Evolutionary conservation across 768 basidiomycete genomes (phyloP).

Genomic region (Suillus subluteus): DNA sequence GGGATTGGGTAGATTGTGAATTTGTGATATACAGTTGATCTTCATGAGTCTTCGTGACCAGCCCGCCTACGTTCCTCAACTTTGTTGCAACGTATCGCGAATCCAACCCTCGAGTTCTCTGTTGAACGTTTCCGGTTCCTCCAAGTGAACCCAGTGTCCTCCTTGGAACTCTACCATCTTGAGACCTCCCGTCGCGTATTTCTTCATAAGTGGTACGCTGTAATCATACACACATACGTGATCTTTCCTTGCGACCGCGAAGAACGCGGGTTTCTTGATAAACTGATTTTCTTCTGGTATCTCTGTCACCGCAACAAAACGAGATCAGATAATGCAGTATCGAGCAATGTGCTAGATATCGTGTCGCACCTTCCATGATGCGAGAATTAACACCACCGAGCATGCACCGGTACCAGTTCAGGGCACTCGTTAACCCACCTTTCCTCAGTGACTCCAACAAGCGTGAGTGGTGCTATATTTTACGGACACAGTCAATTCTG

Average conservation of each 20-base stretch:
- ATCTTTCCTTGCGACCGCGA: slow-evolving; percentile 40
- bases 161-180: slow-evolving; percentile 38
- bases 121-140: slow-evolving; percentile 39
- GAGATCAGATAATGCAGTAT: slow-evolving; percentile 4
- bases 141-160: slow-evolving; percentile 44
- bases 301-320: slow-evolving; percentile 14
- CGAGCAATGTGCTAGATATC: slow-evolving; percentile 1
- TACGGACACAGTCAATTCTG: slow-evolving; percentile 8
- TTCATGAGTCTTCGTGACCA: neutral
- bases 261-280: slow-evolving; percentile 42
- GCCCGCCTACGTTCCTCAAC: neutral
- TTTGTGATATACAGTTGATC: neutral
- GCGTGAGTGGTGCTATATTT: slow-evolving; percentile 31
- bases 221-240: slow-evolving; percentile 33
- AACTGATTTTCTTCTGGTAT: slow-evolving; percentile 28
- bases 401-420: slow-evolving; percentile 43
- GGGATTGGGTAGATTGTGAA: neutral
- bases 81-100: slow-evolving; percentile 18
- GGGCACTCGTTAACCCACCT: slow-evolving; percentile 37
- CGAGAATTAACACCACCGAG: slow-evolving; percentile 30
- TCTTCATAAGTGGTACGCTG: slow-evolving; percentile 26
- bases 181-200: slow-evolving; percentile 30
- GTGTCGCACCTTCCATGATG: slow-evolving; percentile 32
- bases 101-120: slow-evolving; percentile 39
- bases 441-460: slow-evolving; percentile 30